These are phyloP conservation scores for Mitragyna speciosa DNA, from an alignment of 257 asterid genomes.

Conservation along the genomic window DNA sequence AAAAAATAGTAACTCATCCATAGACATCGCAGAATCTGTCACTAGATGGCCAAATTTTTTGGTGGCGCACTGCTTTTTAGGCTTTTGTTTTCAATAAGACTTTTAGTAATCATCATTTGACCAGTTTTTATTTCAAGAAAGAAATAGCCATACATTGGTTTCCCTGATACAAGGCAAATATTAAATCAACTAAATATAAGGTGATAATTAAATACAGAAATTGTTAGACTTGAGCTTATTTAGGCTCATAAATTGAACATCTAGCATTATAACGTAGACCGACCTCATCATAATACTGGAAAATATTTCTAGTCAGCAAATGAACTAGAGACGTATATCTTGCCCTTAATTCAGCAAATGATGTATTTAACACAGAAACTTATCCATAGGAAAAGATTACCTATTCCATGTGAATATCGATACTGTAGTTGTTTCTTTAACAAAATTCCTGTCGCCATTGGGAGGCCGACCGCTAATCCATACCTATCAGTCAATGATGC, in stretches of 20 bases:
- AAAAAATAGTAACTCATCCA: background rate
- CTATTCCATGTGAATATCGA: constrained; percentile 85
- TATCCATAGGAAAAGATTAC: constrained; percentile 24
- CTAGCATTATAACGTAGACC: background rate
- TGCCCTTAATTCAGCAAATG: background rate
- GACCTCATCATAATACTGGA: background rate
- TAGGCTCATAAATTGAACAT: background rate
- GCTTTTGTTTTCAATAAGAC: background rate
- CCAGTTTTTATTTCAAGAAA: background rate
- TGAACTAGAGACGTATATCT: background rate
- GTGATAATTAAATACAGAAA: background rate
- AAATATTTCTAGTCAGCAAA: background rate
- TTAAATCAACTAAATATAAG: background rate
- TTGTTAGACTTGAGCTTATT: background rate
- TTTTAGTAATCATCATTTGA: background rate
- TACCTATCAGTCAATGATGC: constrained; percentile 76
- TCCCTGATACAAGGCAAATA: background rate
- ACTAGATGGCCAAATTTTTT: background rate
- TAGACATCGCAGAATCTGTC: background rate
- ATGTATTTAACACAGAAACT: background rate
- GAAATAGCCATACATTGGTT: background rate
- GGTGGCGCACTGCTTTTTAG: background rate
- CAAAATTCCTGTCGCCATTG: constrained; percentile 64
- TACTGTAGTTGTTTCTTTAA: constrained; percentile 73
- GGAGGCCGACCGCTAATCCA: constrained; percentile 79